A percentile compares a stretch with the other conserved stretches of the same genome.
These are phyloP conservation scores for Clausena lansium DNA, from an alignment of 345 rosid species.

Conservation along the genomic window DNA sequence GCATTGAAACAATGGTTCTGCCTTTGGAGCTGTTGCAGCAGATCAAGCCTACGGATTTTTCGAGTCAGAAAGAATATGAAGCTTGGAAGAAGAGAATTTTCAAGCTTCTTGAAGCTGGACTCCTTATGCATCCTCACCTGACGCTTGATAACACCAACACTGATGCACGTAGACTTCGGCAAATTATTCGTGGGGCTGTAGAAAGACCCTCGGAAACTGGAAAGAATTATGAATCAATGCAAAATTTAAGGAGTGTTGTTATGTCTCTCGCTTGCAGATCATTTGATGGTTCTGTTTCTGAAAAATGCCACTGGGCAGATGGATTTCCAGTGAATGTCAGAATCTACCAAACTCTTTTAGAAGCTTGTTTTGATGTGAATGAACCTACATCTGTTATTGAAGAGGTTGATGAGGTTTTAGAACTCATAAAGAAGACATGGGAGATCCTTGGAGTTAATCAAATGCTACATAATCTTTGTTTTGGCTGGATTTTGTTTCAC, in stretches of 20 bases:
- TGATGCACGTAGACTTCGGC: slow-evolving; percentile 54
- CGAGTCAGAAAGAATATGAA: slow-evolving; percentile 65
- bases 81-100: slow-evolving; percentile 81
- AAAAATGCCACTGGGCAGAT: slow-evolving; percentile 91
- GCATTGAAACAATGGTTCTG: slow-evolving; percentile 73
- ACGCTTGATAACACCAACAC: slow-evolving; percentile 52
- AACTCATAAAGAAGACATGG: slow-evolving; percentile 93
- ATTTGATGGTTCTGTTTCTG: slow-evolving; percentile 54
- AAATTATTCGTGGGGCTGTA: slow-evolving; percentile 51
- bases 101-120: slow-evolving; percentile 88
- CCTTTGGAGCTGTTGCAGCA: slow-evolving; percentile 91
- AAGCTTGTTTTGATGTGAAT: slow-evolving; percentile 79
- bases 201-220: slow-evolving; percentile 70
- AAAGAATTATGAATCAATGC: slow-evolving; percentile 63
- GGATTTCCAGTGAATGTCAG: slow-evolving; percentile 80
- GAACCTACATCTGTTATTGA: slow-evolving; percentile 71
- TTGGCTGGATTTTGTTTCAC: slow-evolving; percentile 82
- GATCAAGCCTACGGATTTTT: slow-evolving; percentile 72
- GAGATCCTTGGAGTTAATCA: slow-evolving; percentile 72
- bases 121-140: slow-evolving; percentile 67
- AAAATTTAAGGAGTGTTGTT: slow-evolving; percentile 61
- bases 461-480: slow-evolving; percentile 76
- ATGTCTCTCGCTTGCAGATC: slow-evolving; percentile 70
- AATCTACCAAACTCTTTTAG: slow-evolving; percentile 67
- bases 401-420: slow-evolving; percentile 87